phyloP scores from a whole-genome alignment of 495 filamentous ascomycete species.

The Geoglossum glabrum region DNA sequence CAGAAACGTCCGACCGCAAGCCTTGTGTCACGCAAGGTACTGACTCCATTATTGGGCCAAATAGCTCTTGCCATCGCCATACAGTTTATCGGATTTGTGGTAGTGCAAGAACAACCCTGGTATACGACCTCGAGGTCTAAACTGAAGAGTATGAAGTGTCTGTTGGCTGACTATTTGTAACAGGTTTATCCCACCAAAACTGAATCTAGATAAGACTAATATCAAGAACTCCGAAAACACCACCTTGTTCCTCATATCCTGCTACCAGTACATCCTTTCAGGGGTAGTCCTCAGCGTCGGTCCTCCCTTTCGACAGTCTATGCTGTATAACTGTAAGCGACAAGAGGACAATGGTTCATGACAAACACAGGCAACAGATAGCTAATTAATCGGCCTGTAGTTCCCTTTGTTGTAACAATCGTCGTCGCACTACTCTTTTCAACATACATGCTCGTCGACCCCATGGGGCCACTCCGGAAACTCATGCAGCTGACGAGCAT shows the following conservation, averaged over 20 bases:
- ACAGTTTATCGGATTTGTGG: constrained; percentile 51
- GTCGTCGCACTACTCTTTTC: constrained; percentile 41
- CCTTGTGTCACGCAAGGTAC: constrained; percentile 81
- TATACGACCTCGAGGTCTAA: constrained; percentile 18
- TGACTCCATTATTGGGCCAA: constrained; percentile 77
- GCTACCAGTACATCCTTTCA: constrained; percentile 82
- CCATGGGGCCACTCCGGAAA: constrained; percentile 40
- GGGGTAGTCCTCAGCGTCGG: constrained; percentile 80
- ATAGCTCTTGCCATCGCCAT: constrained; percentile 62
- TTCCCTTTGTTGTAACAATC: constrained; percentile 68
- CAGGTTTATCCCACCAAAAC: constrained; percentile 61
- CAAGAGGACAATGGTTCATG: background rate
- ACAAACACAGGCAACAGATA: background rate
- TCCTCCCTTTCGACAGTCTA: constrained; percentile 65
- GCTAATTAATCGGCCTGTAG: constrained; percentile 24
- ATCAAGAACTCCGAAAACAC: constrained; percentile 85
- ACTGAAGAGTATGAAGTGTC: background rate
- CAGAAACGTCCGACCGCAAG: constrained; percentile 79
- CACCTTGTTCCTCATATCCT: constrained; percentile 68
- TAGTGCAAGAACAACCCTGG: constrained; percentile 62
- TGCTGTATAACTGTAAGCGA: constrained; percentile 53
- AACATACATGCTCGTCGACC: constrained; percentile 56
- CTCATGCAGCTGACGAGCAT: constrained; percentile 77
- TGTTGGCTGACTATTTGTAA: background rate
- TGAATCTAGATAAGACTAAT: constrained; percentile 58